Conservation (phyloP, 805 yeast species). For the Hanseniaspora jakobsenii region DNA sequence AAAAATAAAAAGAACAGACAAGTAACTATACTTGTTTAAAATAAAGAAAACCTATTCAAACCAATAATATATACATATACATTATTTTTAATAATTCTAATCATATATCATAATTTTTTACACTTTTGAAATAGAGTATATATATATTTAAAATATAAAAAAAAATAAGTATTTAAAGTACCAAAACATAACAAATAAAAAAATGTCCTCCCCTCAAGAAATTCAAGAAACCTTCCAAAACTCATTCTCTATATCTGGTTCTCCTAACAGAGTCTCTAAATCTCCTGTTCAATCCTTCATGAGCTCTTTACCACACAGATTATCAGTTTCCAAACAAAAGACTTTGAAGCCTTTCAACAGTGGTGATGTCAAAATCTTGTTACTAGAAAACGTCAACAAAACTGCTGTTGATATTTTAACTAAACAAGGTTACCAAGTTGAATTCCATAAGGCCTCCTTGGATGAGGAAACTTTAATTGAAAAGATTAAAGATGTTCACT, state of each 20-base stretch:
- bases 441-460: conserved; percentile 76
- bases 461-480: conserved; percentile 90
- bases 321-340: conserved; percentile 41
- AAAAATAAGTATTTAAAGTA: not conserved
- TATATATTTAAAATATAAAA: too few species aligned
- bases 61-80: not conserved
- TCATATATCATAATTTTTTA: too few species aligned
- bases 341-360: conserved; percentile 87
- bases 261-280: conserved; percentile 66
- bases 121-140: too few species aligned
- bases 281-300: conserved; percentile 68
- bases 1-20: not conserved
- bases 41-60: too few species aligned
- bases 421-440: conserved; percentile 93
- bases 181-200: not conserved
- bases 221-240: conserved; percentile 51
- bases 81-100: not conserved
- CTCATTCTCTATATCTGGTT: conserved; percentile 38
- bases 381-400: conserved; percentile 84
- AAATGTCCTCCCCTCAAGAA: conserved; percentile 59
- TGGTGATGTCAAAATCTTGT: conserved; percentile 82
- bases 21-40: not conserved
- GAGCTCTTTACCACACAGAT: conserved; percentile 36
- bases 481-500: conserved; percentile 87
- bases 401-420: conserved; percentile 80